Evolutionary conservation across 495 filamentous ascomycete species (phyloP).

Genomic region (Aspergillus homomorphus): DNA sequence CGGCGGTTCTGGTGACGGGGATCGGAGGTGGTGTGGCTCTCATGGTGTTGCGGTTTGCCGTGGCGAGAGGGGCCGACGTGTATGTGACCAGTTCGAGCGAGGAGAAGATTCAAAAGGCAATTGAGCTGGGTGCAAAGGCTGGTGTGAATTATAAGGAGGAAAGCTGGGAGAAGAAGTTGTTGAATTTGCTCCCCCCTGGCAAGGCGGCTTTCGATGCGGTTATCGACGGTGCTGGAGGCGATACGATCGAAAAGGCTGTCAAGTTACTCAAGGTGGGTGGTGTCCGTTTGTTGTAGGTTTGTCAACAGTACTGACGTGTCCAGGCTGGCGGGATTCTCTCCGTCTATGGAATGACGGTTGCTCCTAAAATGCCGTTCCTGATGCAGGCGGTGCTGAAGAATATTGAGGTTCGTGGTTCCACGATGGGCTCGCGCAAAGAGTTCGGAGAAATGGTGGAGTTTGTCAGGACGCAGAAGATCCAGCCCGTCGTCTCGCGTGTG

Average conservation of each 20-base stretch:
- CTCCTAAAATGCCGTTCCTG: conserved; percentile 66
- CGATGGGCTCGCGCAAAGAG: conserved; percentile 74
- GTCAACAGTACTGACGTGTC: not conserved
- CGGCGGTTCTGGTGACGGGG: conserved; percentile 70
- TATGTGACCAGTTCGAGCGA: conserved; percentile 65
- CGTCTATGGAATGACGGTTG: conserved; percentile 75
- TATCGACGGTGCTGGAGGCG: conserved; percentile 75
- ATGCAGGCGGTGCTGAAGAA: conserved; percentile 74
- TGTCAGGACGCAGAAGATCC: conserved; percentile 59
- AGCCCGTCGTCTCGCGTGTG: conserved; percentile 60
- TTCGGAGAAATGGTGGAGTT: conserved; percentile 76
- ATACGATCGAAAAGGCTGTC: conserved; percentile 57
- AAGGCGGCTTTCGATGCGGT: conserved; percentile 65
- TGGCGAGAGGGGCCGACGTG: conserved; percentile 60
- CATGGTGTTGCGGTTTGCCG: conserved; percentile 65
- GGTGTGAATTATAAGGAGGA: conserved; percentile 65
- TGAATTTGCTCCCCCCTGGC: conserved; percentile 48
- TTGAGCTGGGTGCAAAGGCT: conserved; percentile 62
- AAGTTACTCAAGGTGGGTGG: conserved; percentile 54
- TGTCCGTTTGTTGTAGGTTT: not conserved
- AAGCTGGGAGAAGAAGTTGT: conserved; percentile 68
- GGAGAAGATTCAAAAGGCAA: conserved; percentile 63
- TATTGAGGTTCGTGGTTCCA: conserved; percentile 66
- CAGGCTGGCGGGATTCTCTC: conserved; percentile 63
- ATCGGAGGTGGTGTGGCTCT: conserved; percentile 81